phyloP scores from a whole-genome alignment of 2,329 filamentous ascomycete genomes.

The Tricladium varicosporioides region DNA sequence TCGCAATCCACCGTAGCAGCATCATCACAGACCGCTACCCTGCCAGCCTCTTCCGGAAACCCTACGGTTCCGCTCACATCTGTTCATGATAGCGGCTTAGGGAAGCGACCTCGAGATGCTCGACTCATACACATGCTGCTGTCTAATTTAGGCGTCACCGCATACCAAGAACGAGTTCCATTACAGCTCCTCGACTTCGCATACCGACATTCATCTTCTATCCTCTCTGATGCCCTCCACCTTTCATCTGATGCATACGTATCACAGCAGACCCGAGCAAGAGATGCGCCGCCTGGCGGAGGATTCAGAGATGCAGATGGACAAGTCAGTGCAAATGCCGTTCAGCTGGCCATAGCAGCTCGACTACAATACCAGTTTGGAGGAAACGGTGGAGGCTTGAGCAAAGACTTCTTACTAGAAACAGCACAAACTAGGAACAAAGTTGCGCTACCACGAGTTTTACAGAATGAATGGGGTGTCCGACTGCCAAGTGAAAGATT shows the following conservation, averaged over 20 bases:
- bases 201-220: slow-evolving; percentile 73
- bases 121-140: slow-evolving; percentile 79
- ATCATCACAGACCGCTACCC: slow-evolving; percentile 11
- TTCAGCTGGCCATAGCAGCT: slow-evolving; percentile 70
- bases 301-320: slow-evolving; percentile 33
- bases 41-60: slow-evolving; percentile 14
- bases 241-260: slow-evolving; percentile 68
- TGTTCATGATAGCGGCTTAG: slow-evolving; percentile 32
- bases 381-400: slow-evolving; percentile 50
- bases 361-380: slow-evolving; percentile 69
- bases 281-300: slow-evolving; percentile 33
- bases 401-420: slow-evolving; percentile 75
- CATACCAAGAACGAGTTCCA: slow-evolving; percentile 80
- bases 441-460: slow-evolving; percentile 60
- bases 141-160: slow-evolving; percentile 72
- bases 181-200: slow-evolving; percentile 83
- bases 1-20: slow-evolving; percentile 16
- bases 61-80: slow-evolving; percentile 33
- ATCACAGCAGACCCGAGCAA: slow-evolving; percentile 34
- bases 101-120: slow-evolving; percentile 69
- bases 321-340: slow-evolving; percentile 60
- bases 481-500: slow-evolving; percentile 66
- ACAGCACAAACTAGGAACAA: slow-evolving; percentile 71
- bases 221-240: slow-evolving; percentile 70
- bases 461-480: slow-evolving; percentile 65